phyloP scores from a whole-genome alignment of 441 rosid species.

The Flueggea neowawraea region DNA sequence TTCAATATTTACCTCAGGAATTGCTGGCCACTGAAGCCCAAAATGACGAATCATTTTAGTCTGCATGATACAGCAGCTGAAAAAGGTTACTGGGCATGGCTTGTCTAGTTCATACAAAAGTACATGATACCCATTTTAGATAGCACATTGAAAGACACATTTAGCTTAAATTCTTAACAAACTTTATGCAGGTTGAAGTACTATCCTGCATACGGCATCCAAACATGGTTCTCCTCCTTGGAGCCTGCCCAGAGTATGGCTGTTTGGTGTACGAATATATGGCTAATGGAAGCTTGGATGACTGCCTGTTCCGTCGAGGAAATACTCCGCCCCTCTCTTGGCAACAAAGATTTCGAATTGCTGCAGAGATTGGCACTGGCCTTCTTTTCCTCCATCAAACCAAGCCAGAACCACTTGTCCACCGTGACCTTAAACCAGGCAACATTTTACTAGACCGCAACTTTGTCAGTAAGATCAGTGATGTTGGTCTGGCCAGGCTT shows the following conservation, averaged over 20 bases:
- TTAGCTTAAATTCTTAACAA: neutral
- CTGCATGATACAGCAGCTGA: no score
- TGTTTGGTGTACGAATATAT: constrained; percentile 84
- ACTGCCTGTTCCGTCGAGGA: constrained; percentile 52
- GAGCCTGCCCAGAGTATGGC: constrained; percentile 83
- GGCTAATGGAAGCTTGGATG: constrained; percentile 92
- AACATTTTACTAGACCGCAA: constrained; percentile 84
- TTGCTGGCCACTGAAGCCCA: no score
- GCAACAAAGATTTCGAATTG: constrained; percentile 66
- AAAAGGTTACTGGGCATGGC: neutral
- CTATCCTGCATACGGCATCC: constrained; percentile 81
- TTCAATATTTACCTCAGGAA: no score
- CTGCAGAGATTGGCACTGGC: constrained; percentile 84
- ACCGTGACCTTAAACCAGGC: constrained; percentile 85
- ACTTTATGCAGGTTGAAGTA: constrained; percentile 59
- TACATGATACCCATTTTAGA: neutral
- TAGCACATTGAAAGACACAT: neutral
- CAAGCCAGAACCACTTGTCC: constrained; percentile 92
- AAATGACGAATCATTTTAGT: no score
- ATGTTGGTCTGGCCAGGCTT: constrained; percentile 86
- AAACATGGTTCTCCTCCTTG: constrained; percentile 90
- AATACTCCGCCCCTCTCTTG: constrained; percentile 59
- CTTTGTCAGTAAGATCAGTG: constrained; percentile 84
- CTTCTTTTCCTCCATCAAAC: constrained; percentile 89
- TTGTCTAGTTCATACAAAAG: neutral